Evolutionary conservation across 805 yeast genomes (phyloP), one percentile per base, ranked within the genome.

Genomic region (Phaffomyces antillensis): DNA sequence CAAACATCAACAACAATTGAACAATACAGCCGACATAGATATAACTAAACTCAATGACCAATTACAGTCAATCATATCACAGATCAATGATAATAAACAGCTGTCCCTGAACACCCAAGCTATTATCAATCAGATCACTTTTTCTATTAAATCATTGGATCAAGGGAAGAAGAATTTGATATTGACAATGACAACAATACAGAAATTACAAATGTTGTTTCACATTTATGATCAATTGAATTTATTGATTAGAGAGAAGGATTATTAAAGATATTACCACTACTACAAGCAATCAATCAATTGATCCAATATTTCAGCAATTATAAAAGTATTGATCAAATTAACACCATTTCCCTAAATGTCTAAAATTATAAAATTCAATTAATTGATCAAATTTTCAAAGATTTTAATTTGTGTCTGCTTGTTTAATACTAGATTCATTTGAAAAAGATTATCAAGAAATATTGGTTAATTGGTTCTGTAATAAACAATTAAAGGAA

Each of bases 201-300:
- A 91, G 56, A 75, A 96, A 49, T 69, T 93, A 34, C 95, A 89
- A 58, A 90, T 90, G 86, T 70, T 93, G 41, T 73, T 86, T 7
- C 80, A 78, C 18, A 90, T 95, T 3, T 81, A 80, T 60, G 80
- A 79, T 37, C 77, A 77, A 50, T 70, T 88, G 39, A 71, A 71
- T 16, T 56, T 64, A 7, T 66, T 76, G 41, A 66, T 76, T 1
- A 63, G 69, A 20, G 67, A 66, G 12, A 71, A 74, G 40, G 68
- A 75, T 42, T 72, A 73, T 49, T 62, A 11, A 81, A 83, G 43
- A 81, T 86, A 25, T 70, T 73, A 7, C 76, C 75, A 36, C 65
- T 83, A 18, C 66, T 88, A 36, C 75, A 79, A 16, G 95, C 86
- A 1, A 90, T 86, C 12, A 68, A 79, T 31, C 93, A 86, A 53